Evolutionary conservation across 441 rosid genomes (phyloP), one percentile per base, ranked within the genome.

Genomic region (Erodium moschatum): DNA sequence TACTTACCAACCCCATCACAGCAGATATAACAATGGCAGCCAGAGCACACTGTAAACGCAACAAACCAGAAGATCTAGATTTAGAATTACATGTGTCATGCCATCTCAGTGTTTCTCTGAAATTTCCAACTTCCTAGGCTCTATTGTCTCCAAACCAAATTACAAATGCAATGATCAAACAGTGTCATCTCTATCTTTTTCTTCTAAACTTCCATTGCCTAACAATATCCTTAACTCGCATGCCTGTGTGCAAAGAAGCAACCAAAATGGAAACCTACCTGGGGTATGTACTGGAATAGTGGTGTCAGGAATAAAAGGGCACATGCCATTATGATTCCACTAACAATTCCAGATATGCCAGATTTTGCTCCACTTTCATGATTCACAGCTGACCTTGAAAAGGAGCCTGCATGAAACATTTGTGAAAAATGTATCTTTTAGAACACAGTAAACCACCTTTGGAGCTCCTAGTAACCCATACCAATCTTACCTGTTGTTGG

Each of bases 321-420:
- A 77, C 97, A 94, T 64, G 85, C 82, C 84, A 94, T 90, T 80
- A 94, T 82, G 67, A 84, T 79, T 78, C 97, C 97, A 19, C 94
- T 77, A 75, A 94, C 24, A 76, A 91, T 46, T 73, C 97, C 97
- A 62, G 99, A 84, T 72, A 94, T 71, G 72, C 99, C 96, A 16
- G 97, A 82, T 85, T 82, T 94, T 21, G 99, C 96, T 72, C 96
- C 99, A 81, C 90, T 89, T 79, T 91, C 99, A 76, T 87, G 89
- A 81, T 84, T 94, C 76, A 91, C 99, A 40, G 99, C 99, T 73
- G 99, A 94, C 82, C 99, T 84, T 74, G 99, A 94, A 81, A 92
- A 94, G 69, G 96, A 91, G 74, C 96, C 97, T 89, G 80, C 77
- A 72, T 69, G 70, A 70, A 60, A 35, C 12, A 81, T 60, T 46